Percentiles rank a stretch among this genome's conserved stretches.
Evolutionary conservation across 2,329 filamentous ascomycete species (phyloP).

Genomic region (Bipolaris oryzae): DNA sequence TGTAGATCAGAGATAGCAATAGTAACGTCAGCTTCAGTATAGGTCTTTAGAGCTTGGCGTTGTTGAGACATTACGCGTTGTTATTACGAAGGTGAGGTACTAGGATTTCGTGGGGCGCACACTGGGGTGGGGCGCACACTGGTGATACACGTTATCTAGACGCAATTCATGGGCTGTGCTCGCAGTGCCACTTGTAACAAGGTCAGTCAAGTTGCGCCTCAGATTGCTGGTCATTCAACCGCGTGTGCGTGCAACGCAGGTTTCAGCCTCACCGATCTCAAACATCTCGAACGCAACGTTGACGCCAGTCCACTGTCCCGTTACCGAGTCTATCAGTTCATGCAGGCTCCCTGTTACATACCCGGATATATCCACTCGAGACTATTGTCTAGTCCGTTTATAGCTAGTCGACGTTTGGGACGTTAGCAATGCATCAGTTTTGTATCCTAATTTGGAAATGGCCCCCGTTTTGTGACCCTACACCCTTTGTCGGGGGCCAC

Average conservation of each 20-base stretch:
- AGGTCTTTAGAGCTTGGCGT: too few species aligned
- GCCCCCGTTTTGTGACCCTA: constrained; percentile 7
- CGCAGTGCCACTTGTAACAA: not conserved
- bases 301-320: constrained; percentile 4
- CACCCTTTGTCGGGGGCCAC: constrained; percentile 8
- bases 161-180: not conserved
- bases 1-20: too few species aligned
- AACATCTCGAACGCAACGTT: constrained; percentile 23
- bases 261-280: constrained; percentile 35
- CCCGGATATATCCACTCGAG: constrained; percentile 7
- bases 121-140: too few species aligned
- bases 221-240: constrained; percentile 3
- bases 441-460: constrained; percentile 5
- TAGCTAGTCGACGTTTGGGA: constrained; percentile 10
- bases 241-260: constrained; percentile 10
- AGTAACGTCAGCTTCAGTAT: too few species aligned
- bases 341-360: constrained; percentile 11
- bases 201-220: constrained; percentile 11
- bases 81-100: too few species aligned
- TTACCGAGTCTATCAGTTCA: constrained; percentile 18
- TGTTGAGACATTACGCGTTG: too few species aligned
- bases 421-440: constrained; percentile 8
- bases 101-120: too few species aligned
- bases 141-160: too few species aligned
- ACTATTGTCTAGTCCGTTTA: not conserved